A percentile compares a stretch with the other conserved stretches of the same genome.
Conservation (phyloP, 805 yeast genomes). For the Sungouiella thailandica region DNA sequence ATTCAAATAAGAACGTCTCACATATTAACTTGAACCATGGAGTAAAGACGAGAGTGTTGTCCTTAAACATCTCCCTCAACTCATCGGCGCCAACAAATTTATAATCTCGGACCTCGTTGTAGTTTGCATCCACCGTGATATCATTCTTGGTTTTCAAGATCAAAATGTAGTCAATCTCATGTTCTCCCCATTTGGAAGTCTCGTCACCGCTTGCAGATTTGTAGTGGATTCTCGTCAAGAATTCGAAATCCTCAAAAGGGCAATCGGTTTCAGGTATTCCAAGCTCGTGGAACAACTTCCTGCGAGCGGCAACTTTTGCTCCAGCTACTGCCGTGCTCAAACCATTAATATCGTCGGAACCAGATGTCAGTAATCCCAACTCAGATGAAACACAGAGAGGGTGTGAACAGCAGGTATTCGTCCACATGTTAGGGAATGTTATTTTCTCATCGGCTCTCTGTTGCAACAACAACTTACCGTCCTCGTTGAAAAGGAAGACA, state of each 20-base stretch:
- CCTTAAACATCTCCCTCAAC: constrained; percentile 71
- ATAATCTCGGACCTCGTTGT: constrained; percentile 72
- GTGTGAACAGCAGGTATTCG: constrained; percentile 98
- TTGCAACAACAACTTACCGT: constrained; percentile 75
- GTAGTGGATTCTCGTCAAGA: constrained; percentile 91
- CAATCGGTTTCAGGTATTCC: constrained; percentile 66
- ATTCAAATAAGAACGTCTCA: constrained; percentile 79
- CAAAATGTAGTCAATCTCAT: constrained; percentile 92
- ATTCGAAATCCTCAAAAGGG: constrained; percentile 67
- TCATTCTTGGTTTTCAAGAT: constrained; percentile 56
- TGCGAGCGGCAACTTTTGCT: constrained; percentile 80
- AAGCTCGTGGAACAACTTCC: constrained; percentile 89
- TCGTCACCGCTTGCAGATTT: constrained; percentile 73
- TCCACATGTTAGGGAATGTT: constrained; percentile 97
- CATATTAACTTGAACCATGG: constrained; percentile 99
- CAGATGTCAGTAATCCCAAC: constrained; percentile 63
- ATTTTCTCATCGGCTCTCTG: constrained; percentile 96
- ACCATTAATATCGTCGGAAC: constrained; percentile 18
- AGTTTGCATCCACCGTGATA: constrained; percentile 58
- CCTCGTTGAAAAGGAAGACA: constrained; percentile 82
- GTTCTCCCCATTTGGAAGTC: constrained; percentile 82
- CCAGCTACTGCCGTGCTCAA: constrained; percentile 67
- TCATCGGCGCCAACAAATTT: constrained; percentile 67
- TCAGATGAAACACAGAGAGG: constrained; percentile 84
- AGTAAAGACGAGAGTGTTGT: constrained; percentile 67